Evolutionary conservation across 768 basidiomycete genomes (phyloP).

Genomic region (Trametes gibbosa): DNA sequence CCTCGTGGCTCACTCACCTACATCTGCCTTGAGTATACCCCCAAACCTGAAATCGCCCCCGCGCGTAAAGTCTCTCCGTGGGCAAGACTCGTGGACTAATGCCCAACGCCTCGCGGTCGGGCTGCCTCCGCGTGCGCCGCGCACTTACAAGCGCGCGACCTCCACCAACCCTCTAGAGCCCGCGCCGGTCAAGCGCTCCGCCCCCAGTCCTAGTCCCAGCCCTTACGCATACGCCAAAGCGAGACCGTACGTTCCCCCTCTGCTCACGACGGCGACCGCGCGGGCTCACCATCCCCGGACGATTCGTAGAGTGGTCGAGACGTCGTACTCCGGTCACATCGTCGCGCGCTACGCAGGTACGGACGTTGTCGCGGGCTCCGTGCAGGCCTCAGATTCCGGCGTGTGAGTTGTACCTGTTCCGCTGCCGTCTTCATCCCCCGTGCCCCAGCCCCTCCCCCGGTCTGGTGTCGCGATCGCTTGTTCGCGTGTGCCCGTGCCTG

Average conservation of each 20-base stretch:
- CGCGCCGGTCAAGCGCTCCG: conserved; percentile 5
- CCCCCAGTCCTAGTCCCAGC: conserved; percentile 12
- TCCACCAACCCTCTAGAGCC: conserved; percentile 5
- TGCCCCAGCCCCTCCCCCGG: neutral
- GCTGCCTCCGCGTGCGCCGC: conserved; percentile 18
- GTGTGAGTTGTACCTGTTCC: conserved; percentile 7
- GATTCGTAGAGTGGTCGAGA: neutral
- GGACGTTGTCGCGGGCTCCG: conserved; percentile 1
- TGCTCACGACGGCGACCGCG: no score
- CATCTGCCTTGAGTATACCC: conserved; percentile 5
- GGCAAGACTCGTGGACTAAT: conserved; percentile 8
- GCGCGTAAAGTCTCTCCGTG: neutral
- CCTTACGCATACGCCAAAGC: neutral
- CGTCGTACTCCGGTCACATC: conserved; percentile 3
- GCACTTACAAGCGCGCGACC: conserved; percentile 7
- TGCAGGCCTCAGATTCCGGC: conserved; percentile 13
- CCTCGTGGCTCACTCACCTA: conserved; percentile 1
- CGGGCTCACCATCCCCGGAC: neutral
- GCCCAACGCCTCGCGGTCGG: conserved; percentile 17
- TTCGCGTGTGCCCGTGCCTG: conserved; percentile 14
- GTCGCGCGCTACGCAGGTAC: conserved; percentile 3
- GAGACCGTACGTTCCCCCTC: neutral
- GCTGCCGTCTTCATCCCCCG: no score
- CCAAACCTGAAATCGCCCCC: neutral
- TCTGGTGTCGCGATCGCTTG: neutral